Conservation (phyloP, 306 rosid species). For the Medicago lupulina region DNA sequence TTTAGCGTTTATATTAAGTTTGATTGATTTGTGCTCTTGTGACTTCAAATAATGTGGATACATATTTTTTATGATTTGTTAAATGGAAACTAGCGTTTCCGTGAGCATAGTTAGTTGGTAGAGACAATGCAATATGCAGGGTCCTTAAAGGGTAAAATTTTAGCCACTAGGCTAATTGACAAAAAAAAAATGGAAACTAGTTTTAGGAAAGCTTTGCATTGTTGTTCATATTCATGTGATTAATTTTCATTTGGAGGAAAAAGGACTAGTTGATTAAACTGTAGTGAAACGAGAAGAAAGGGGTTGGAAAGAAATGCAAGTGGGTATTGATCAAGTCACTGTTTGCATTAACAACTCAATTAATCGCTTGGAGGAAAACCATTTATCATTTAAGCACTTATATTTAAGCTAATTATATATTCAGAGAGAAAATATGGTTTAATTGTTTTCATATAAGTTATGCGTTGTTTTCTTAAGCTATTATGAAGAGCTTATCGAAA, state of each 20-base stretch:
- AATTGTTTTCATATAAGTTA: too few species aligned
- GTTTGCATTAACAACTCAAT: too few species aligned
- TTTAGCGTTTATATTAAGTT: background rate
- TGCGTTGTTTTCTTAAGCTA: too few species aligned
- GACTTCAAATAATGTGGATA: background rate
- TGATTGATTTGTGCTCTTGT: background rate
- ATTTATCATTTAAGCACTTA: too few species aligned
- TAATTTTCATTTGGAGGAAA: conserved; percentile 42
- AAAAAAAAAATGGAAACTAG: background rate
- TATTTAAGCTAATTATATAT: too few species aligned
- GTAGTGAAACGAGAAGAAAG: conserved; percentile 23
- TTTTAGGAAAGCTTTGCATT: conserved; percentile 26
- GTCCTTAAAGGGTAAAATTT: too few species aligned
- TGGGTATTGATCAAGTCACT: conserved; percentile 41
- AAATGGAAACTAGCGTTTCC: background rate
- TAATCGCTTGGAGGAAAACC: too few species aligned
- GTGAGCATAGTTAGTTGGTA: too few species aligned
- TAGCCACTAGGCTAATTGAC: too few species aligned
- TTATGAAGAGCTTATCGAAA: too few species aligned
- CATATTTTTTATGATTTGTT: conserved; percentile 5
- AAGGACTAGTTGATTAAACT: conserved; percentile 41
- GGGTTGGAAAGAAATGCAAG: conserved; percentile 40
- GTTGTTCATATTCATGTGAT: background rate
- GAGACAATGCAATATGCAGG: too few species aligned
- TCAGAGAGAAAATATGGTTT: too few species aligned